Conservation (phyloP, 306 rosid species). For the Citrullus colocynthis region DNA sequence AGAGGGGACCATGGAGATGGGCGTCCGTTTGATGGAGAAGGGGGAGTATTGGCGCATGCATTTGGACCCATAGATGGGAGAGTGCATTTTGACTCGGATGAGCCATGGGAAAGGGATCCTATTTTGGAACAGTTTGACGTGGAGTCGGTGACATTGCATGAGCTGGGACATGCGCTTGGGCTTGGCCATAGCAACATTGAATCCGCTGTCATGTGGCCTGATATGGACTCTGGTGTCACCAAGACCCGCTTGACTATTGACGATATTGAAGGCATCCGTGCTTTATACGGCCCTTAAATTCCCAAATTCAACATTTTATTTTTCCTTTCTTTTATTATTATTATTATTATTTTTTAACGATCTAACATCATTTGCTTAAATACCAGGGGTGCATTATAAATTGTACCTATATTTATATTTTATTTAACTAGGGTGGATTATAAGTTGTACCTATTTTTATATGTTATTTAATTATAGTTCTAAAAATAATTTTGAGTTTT, state of each 20-base stretch:
- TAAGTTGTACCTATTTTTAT: too few species aligned
- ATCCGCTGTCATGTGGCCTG: background rate
- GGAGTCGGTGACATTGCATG: background rate
- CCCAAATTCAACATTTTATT: too few species aligned
- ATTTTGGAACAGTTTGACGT: background rate
- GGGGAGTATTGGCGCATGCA: background rate
- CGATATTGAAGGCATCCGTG: background rate
- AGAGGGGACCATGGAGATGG: background rate
- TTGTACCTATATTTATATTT: too few species aligned
- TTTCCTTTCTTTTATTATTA: too few species aligned
- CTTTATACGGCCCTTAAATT: background rate
- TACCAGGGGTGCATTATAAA: too few species aligned
- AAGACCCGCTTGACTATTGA: background rate
- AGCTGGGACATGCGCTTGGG: background rate
- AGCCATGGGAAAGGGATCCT: background rate
- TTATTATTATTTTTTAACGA: too few species aligned
- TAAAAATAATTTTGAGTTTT: too few species aligned
- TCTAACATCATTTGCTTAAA: too few species aligned
- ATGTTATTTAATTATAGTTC: too few species aligned
- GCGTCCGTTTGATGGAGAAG: background rate
- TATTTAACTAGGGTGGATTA: too few species aligned
- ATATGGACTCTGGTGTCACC: background rate
- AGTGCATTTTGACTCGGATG: background rate
- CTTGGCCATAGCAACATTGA: background rate
- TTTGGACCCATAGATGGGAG: background rate